phyloP scores from a whole-genome alignment of 805 yeast species.

The Wickerhamiella allomyrinae region DNA sequence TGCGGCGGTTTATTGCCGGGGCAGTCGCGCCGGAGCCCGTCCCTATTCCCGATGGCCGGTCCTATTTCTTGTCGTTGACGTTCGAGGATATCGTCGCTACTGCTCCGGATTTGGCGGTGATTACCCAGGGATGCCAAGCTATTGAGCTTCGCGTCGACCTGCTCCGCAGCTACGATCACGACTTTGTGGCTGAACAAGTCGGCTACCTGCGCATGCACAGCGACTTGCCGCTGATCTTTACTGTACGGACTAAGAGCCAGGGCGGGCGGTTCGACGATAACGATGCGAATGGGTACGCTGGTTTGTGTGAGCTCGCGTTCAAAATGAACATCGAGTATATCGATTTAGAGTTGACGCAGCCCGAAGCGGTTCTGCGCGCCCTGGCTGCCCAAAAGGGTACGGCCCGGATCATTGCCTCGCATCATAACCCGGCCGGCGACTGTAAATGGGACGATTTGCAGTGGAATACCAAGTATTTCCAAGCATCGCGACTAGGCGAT shows the following conservation, averaged over 20 bases:
- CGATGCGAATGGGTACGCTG: constrained; percentile 33
- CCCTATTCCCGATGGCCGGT: constrained; percentile 30
- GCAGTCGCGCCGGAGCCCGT: constrained; percentile 42
- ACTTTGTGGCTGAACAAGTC: constrained; percentile 59
- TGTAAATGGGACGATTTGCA: constrained; percentile 53
- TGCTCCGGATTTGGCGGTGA: constrained; percentile 34
- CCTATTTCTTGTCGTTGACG: constrained; percentile 62
- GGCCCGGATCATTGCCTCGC: constrained; percentile 69
- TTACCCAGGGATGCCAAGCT: constrained; percentile 61
- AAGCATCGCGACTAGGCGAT: constrained; percentile 54
- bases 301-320: constrained; percentile 46
- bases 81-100: constrained; percentile 25
- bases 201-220: constrained; percentile 52
- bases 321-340: constrained; percentile 68
- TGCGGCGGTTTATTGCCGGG: constrained; percentile 41
- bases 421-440: constrained; percentile 55
- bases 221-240: constrained; percentile 63
- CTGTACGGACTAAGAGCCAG: constrained; percentile 62
- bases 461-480: constrained; percentile 61
- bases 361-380: constrained; percentile 38
- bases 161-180: constrained; percentile 32
- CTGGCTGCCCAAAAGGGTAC: constrained; percentile 39
- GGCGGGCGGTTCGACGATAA: constrained; percentile 71
- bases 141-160: constrained; percentile 74
- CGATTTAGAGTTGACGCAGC: constrained; percentile 64